Base-by-base conservation (phyloP, 2,329 filamentous ascomycete species). In the Fusarium decemcellulare region DNA sequence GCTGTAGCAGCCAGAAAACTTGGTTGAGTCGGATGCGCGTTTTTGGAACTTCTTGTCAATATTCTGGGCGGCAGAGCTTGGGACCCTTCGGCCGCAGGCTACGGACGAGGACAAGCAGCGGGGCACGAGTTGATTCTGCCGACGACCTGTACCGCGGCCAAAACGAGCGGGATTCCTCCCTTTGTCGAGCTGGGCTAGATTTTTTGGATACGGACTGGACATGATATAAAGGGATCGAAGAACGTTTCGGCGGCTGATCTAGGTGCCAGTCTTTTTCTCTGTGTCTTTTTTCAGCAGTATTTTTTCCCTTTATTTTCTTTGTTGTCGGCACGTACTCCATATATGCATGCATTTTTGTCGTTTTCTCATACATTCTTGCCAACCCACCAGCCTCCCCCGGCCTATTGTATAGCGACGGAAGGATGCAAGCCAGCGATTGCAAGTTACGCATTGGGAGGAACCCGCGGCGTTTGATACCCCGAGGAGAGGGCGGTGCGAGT, bases 31-130 rank as follows among this genome's bases (percentile, higher is more conserved):
- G 42, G 61, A 67, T 69, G 66, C 63, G 70, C 68, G 65, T 68
- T 73, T 74, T 79, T 77, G 73, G 70, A 78, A 75, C 67, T 77
- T 79, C 74, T 72, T 77, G 72, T 78, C 71, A 72, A 79, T 79
- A 79, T 78, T 76, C 70, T 72, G 72, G 70, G 70, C 61, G 64
- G 59, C 66, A 66, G 63, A 69, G 69, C 64, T 63, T 61, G 63
- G 67, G 71, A 60, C 68, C 55, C 60, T 63, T 70, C 61, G 61
- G 58, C 61, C 59, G 63, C 63, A 54, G 64, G 67, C 51, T 47
- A 72, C 64, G 62, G 67, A 63, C 55, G 69, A 61, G 37, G 63
- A 68, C 61, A 52, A 67, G 54, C 55, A 71, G 43, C 43, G 46
- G 63, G 46, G 59, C 59, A 54, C 57, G 39, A 66, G 61, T 55